phyloP scores from a whole-genome alignment of 371 early-diverging fungal genomes.

The Mucor saturninus region DNA sequence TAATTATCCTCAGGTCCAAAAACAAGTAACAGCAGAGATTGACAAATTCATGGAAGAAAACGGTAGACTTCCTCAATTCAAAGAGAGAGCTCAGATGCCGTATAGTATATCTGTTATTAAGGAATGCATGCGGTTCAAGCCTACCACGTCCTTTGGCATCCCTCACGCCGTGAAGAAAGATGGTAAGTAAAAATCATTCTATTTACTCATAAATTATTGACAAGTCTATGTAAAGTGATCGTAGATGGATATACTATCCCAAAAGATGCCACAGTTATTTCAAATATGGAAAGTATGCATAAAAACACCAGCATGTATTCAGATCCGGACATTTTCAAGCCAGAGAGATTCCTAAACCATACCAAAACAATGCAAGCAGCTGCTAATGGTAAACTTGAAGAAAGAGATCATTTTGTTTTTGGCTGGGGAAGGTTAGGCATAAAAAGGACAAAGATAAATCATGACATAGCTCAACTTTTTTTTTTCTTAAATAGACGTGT shows the following conservation, averaged over 20 bases:
- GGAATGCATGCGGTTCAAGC: slow-evolving; percentile 21
- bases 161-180: slow-evolving; percentile 14
- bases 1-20: slow-evolving; percentile 20
- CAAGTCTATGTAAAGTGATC: background rate
- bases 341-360: slow-evolving; percentile 24
- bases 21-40: slow-evolving; percentile 10
- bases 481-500: slow-evolving; percentile 10
- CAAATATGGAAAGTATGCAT: slow-evolving; percentile 25
- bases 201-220: background rate
- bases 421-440: slow-evolving; percentile 25
- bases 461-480: no score
- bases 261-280: slow-evolving; percentile 9
- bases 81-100: slow-evolving; percentile 10
- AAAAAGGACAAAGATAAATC: no score
- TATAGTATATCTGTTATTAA: slow-evolving; percentile 15
- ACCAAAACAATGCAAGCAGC: slow-evolving; percentile 17
- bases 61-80: slow-evolving; percentile 7
- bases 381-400: slow-evolving; percentile 23
- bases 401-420: slow-evolving; percentile 27
- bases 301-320: slow-evolving; percentile 8
- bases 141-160: slow-evolving; percentile 14
- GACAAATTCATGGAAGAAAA: slow-evolving; percentile 9
- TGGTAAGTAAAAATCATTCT: slow-evolving; percentile 5
- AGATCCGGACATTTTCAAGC: slow-evolving; percentile 20
- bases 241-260: slow-evolving; percentile 13